Percentiles rank a stretch among this genome's conserved stretches.
Conservation (phyloP, 306 rosid species). For the Fragaria iinumae region DNA sequence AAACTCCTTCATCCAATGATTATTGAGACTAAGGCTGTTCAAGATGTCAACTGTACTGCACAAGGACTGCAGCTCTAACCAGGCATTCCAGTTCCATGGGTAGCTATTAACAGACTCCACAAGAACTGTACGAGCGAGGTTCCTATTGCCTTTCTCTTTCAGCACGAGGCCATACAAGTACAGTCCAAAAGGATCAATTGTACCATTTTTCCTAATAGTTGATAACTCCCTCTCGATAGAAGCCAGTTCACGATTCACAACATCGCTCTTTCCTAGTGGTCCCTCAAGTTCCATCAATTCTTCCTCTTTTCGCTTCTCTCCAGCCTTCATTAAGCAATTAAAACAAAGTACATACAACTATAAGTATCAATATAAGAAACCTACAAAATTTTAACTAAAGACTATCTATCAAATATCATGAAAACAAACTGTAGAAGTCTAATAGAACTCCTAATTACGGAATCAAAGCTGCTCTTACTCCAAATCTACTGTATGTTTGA, state of each 20-base stretch:
- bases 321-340: slow-evolving; percentile 56
- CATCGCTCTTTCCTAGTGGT: slow-evolving; percentile 78
- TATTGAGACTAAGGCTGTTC: slow-evolving; percentile 74
- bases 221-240: slow-evolving; percentile 86
- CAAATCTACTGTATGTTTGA: neutral
- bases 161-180: slow-evolving; percentile 89
- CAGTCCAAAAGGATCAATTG: slow-evolving; percentile 78
- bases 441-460: no score
- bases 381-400: neutral
- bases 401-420: neutral
- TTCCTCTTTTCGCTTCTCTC: slow-evolving; percentile 98
- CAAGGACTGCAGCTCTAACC: slow-evolving; percentile 87
- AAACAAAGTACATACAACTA: neutral
- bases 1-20: slow-evolving; percentile 98
- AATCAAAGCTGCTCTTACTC: neutral
- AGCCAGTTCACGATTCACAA: slow-evolving; percentile 68
- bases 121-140: slow-evolving; percentile 75
- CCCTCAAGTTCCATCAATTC: slow-evolving; percentile 98
- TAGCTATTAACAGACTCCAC: slow-evolving; percentile 89
- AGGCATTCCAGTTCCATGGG: slow-evolving; percentile 99
- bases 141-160: slow-evolving; percentile 81
- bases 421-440: neutral
- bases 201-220: slow-evolving; percentile 66
- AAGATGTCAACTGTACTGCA: slow-evolving; percentile 67
- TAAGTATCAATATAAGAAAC: neutral